phyloP scores from a whole-genome alignment of 495 filamentous ascomycete species.

The Astrothelium macrocarpum region DNA sequence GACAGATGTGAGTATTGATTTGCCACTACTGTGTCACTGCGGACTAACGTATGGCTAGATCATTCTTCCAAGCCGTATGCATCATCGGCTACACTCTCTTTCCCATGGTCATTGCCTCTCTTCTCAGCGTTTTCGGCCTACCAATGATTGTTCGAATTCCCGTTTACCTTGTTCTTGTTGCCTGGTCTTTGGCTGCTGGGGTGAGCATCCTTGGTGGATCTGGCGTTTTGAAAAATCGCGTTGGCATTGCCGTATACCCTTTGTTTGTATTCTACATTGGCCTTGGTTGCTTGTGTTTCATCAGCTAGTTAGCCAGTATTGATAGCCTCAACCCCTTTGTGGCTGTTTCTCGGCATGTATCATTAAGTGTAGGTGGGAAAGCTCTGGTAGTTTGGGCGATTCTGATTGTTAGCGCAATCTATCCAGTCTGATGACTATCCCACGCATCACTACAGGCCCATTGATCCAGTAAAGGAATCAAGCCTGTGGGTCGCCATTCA shows the following conservation, averaged over 20 bases:
- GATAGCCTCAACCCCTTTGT: not conserved
- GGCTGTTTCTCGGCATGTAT: not conserved
- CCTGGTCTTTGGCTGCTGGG: constrained; percentile 88
- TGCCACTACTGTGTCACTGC: not conserved
- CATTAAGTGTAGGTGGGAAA: not conserved
- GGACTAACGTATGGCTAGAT: constrained; percentile 43
- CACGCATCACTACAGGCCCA: not conserved
- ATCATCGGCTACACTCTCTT: constrained; percentile 99
- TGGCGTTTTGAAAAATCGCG: constrained; percentile 86
- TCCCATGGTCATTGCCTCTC: constrained; percentile 86
- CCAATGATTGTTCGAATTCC: constrained; percentile 73
- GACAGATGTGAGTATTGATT: constrained; percentile 75
- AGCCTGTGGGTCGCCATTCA: not conserved
- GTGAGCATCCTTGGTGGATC: constrained; percentile 94
- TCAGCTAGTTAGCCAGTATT: constrained; percentile 50
- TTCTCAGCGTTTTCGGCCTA: constrained; percentile 74
- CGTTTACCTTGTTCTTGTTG: constrained; percentile 75
- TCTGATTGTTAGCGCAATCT: not conserved
- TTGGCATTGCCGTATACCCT: constrained; percentile 90
- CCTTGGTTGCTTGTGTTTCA: constrained; percentile 90
- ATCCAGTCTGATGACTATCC: not conserved
- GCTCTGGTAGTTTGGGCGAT: too few relatives aligned
- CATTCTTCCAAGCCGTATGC: constrained; percentile 93
- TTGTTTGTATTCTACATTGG: constrained; percentile 93
- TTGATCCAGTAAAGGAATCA: not conserved